These are phyloP conservation scores for Lachnellula arida DNA, from an alignment of 2,329 filamentous ascomycete species.

Conservation along the genomic window DNA sequence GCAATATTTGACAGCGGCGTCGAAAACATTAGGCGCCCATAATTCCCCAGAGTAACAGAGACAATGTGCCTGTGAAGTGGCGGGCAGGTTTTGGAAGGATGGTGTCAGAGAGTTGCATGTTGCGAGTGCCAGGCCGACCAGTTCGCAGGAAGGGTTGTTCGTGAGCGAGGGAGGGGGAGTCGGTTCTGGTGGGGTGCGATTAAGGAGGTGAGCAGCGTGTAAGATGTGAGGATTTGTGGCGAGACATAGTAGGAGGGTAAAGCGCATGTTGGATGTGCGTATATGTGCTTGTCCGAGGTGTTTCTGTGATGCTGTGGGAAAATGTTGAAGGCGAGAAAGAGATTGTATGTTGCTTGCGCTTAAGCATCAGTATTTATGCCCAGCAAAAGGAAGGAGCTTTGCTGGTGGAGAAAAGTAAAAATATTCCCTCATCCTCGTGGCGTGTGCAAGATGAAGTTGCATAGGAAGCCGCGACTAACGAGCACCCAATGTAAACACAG, in stretches of 20 bases:
- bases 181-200: not conserved
- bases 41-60: conserved; percentile 25
- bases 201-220: not conserved
- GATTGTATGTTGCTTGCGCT: too few relatives aligned
- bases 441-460: not conserved
- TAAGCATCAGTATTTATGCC: not conserved
- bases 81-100: conserved; percentile 18
- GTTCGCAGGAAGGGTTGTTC: conserved; percentile 12
- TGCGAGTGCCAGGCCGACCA: conserved; percentile 19
- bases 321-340: not conserved
- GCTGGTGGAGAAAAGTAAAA: not conserved
- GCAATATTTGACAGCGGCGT: conserved; percentile 21
- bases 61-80: conserved; percentile 23
- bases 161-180: conserved; percentile 11
- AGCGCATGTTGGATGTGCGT: not conserved
- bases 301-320: not conserved
- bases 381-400: not conserved
- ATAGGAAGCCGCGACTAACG: not conserved
- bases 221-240: conserved; percentile 6
- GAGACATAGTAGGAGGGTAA: conserved; percentile 4
- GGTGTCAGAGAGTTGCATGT: conserved; percentile 22
- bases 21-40: conserved; percentile 23
- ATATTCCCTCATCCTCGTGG: too few relatives aligned
- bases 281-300: not conserved
- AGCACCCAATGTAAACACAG: too few relatives aligned